Evolutionary conservation across 139 green algal species (phyloP).

Genomic region (Closterium sp.): DNA sequence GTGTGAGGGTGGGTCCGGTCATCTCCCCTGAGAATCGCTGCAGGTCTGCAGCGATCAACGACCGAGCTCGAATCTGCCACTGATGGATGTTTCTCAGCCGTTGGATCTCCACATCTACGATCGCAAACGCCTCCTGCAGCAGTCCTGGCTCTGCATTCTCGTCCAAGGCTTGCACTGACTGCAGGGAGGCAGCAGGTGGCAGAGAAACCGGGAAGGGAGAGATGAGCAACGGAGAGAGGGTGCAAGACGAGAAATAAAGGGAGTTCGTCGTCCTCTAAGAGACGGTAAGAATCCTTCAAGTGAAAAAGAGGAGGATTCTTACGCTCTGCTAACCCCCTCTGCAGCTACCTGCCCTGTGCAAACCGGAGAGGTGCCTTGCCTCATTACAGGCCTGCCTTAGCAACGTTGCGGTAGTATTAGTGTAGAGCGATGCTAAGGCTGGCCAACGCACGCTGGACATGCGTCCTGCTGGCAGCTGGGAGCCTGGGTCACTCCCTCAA

Average conservation of each 20-base stretch:
- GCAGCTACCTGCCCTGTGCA: no score
- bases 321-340: no score
- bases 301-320: no score
- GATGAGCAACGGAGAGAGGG: not conserved
- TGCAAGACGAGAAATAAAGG: no score
- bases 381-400: no score
- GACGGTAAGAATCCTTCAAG: no score
- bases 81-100: not conserved
- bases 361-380: not conserved
- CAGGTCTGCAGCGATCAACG: not conserved
- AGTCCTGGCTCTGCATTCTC: not conserved
- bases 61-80: not conserved
- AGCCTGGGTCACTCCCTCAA: no score
- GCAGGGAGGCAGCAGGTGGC: not conserved
- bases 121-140: not conserved
- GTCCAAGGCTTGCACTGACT: not conserved
- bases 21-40: not conserved
- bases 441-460: no score
- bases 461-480: no score
- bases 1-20: not conserved
- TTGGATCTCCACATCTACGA: not conserved
- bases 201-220: not conserved
- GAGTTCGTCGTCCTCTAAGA: no score
- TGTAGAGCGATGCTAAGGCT: no score
- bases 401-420: not conserved